A percentile compares a stretch with the other conserved stretches of the same genome.
Evolutionary conservation across 2,329 filamentous ascomycete genomes (phyloP).

Genomic region (Fusarium torreyae): DNA sequence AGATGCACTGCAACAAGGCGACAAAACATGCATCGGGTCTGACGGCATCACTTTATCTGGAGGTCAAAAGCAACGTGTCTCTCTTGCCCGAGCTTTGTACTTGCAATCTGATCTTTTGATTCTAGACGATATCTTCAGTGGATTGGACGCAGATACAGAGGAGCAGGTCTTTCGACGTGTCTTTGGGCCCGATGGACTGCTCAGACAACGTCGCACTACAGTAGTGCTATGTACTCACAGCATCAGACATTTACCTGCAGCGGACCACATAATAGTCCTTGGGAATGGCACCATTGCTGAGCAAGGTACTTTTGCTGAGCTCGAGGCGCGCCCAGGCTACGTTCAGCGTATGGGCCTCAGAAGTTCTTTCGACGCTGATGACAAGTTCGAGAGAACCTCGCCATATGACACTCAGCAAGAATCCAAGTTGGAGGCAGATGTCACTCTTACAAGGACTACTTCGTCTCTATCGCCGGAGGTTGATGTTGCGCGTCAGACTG

Average conservation of each 20-base stretch:
- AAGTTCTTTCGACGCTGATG: neutral
- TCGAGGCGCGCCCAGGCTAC: constrained; percentile 55
- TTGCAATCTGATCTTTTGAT: constrained; percentile 58
- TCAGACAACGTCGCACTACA: constrained; percentile 56
- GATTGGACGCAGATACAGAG: constrained; percentile 62
- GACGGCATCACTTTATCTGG: constrained; percentile 60
- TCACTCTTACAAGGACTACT: neutral
- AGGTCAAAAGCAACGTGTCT: constrained; percentile 57
- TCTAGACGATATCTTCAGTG: constrained; percentile 63
- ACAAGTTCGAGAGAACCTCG: neutral
- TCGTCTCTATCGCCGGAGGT: constrained; percentile 17
- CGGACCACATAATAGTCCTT: constrained; percentile 65
- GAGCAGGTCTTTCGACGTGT: constrained; percentile 60
- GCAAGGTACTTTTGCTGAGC: constrained; percentile 53
- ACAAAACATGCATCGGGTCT: constrained; percentile 57
- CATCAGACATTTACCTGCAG: constrained; percentile 52
- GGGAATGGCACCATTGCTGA: constrained; percentile 59
- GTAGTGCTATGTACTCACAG: constrained; percentile 59
- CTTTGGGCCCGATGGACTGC: constrained; percentile 59
- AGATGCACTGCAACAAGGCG: constrained; percentile 52
- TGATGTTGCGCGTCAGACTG: constrained; percentile 48
- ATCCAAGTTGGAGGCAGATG: neutral
- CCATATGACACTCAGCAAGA: neutral
- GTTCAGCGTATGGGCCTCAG: constrained; percentile 57
- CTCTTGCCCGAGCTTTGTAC: constrained; percentile 64